Conservation (phyloP, 129 eudicot genomes). For the Arctium minus region DNA sequence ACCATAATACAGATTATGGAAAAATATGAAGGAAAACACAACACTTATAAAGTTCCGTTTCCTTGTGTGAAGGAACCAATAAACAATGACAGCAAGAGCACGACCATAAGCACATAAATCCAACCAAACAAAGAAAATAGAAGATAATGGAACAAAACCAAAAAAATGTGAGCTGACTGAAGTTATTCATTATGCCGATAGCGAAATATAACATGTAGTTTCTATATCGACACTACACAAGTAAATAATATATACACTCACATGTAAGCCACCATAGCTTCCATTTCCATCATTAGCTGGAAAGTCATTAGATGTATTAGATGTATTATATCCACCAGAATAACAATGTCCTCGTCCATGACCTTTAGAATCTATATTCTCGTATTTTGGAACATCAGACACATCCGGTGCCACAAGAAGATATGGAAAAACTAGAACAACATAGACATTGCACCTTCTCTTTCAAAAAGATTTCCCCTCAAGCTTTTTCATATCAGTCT, state of each 20-base stretch:
- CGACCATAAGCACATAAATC: neutral
- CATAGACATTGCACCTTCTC: constrained; percentile 81
- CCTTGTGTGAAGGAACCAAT: neutral
- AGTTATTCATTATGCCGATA: neutral
- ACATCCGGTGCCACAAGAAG: constrained; percentile 66
- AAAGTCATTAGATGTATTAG: constrained; percentile 46
- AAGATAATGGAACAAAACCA: neutral
- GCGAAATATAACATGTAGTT: neutral
- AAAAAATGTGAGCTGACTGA: neutral
- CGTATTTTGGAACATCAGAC: constrained; percentile 59
- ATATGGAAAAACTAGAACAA: constrained; percentile 90
- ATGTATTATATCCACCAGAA: constrained; percentile 55
- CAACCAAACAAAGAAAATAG: neutral
- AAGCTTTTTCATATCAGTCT: constrained; percentile 89
- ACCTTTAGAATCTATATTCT: constrained; percentile 62
- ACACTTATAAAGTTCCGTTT: neutral
- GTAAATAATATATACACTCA: constrained; percentile 11
- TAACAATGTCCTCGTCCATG: constrained; percentile 82
- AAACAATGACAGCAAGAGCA: neutral
- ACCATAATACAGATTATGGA: neutral
- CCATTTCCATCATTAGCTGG: constrained; percentile 62
- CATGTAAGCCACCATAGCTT: constrained; percentile 67
- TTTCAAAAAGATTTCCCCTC: constrained; percentile 85
- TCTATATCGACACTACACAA: neutral
- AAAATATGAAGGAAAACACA: neutral